phyloP scores from a whole-genome alignment of 1,139 yeast species.

The Scheffersomyces parashehatae region DNA sequence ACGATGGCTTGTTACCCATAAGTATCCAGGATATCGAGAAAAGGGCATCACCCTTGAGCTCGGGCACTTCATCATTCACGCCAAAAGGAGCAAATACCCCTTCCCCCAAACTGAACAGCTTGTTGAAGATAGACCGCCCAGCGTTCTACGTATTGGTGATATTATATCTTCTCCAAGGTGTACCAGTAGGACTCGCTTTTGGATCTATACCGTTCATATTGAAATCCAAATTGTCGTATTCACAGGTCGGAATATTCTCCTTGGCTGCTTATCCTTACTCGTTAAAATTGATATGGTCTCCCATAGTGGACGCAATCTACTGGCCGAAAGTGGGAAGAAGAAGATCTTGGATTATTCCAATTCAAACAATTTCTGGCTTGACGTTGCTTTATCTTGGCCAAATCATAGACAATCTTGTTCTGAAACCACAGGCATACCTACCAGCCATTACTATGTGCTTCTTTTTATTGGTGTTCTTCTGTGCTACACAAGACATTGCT shows the following conservation, averaged over 20 bases:
- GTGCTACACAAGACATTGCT: slow-evolving; percentile 98
- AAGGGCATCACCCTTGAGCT: slow-evolving; percentile 3
- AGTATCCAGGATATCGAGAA: slow-evolving; percentile 22
- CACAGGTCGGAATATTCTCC: slow-evolving; percentile 88
- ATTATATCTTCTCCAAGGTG: slow-evolving; percentile 84
- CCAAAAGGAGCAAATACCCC: slow-evolving; percentile 2
- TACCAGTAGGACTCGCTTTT: slow-evolving; percentile 94
- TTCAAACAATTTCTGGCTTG: slow-evolving; percentile 74
- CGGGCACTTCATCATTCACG: slow-evolving; percentile 8
- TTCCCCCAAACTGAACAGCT: slow-evolving; percentile 7
- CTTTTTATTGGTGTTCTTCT: slow-evolving; percentile 75
- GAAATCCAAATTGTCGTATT: slow-evolving; percentile 78
- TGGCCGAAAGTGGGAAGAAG: slow-evolving; percentile 71
- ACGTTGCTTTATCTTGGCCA: slow-evolving; percentile 66
- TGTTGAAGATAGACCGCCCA: slow-evolving; percentile 55
- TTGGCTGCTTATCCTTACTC: slow-evolving; percentile 95
- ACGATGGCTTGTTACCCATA: slow-evolving; percentile 39
- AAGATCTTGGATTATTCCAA: slow-evolving; percentile 92
- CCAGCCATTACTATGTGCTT: slow-evolving; percentile 60
- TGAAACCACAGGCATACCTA: slow-evolving; percentile 56
- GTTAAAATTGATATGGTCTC: slow-evolving; percentile 90
- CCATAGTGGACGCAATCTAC: slow-evolving; percentile 88
- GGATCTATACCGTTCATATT: slow-evolving; percentile 93
- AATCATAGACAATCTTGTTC: slow-evolving; percentile 56
- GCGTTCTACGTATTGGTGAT: slow-evolving; percentile 73